phyloP scores from a whole-genome alignment of 1,139 yeast genomes.

The Magnusiomyces fungicola region DNA sequence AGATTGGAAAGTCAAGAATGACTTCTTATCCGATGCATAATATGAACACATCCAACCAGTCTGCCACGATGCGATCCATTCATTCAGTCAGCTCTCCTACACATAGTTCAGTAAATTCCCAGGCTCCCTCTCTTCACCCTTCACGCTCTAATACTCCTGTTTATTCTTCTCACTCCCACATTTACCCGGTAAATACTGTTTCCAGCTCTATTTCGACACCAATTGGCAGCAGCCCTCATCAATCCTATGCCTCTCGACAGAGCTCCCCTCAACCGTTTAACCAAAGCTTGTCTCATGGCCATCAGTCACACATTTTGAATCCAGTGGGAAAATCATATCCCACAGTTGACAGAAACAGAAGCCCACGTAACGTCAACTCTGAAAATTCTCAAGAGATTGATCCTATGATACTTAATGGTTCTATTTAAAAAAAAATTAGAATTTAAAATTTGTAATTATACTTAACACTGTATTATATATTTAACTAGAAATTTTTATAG shows the following conservation, averaged over 20 bases:
- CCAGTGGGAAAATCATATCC: not conserved
- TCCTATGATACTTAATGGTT: slow-evolving; percentile 15
- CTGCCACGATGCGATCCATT: not conserved
- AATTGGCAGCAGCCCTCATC: slow-evolving; percentile 1
- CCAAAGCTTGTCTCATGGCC: not conserved
- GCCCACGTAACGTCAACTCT: not conserved
- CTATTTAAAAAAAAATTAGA: slow-evolving; percentile 3
- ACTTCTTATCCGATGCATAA: not conserved
- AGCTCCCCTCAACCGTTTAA: not conserved
- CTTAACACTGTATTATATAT: not conserved
- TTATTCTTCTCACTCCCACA: not conserved
- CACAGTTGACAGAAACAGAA: not conserved
- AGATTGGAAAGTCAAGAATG: not conserved
- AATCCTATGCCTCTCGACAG: slow-evolving; percentile 3
- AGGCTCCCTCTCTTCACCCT: slow-evolving; percentile 3
- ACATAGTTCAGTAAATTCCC: not conserved
- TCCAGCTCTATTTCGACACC: not conserved
- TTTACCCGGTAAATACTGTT: not conserved
- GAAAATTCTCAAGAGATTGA: slow-evolving; percentile 9
- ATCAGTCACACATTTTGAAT: not conserved
- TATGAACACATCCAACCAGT: not conserved
- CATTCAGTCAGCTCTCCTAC: not conserved
- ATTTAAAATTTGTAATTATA: not conserved
- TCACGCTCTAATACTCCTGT: slow-evolving; percentile 3
- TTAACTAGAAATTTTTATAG: not conserved